A percentile compares a stretch with the other conserved stretches of the same genome.
Conservation (phyloP, 805 yeast species). For the Saccharomycopsis sp. region DNA sequence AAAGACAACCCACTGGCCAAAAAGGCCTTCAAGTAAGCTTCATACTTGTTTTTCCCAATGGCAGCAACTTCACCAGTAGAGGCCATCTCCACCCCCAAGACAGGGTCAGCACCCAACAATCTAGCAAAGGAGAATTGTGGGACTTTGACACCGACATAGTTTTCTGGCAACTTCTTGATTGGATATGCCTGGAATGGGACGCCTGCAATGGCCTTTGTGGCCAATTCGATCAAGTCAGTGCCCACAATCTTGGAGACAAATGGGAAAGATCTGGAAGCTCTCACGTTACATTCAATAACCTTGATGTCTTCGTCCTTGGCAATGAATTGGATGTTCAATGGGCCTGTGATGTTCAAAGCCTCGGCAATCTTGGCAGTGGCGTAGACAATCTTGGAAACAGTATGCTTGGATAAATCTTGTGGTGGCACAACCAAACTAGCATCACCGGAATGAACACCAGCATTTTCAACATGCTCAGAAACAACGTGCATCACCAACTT, state of each 20-base stretch:
- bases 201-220: conserved; percentile 91
- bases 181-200: conserved; percentile 86
- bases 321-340: conserved; percentile 93
- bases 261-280: conserved; percentile 99
- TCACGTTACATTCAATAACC: conserved; percentile 96
- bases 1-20: conserved; percentile 91
- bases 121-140: conserved; percentile 97
- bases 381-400: conserved; percentile 81
- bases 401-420: conserved; percentile 86
- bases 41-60: conserved; percentile 92
- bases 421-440: conserved; percentile 97
- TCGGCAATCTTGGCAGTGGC: conserved; percentile 95
- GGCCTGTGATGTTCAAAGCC: conserved; percentile 94
- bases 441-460: conserved; percentile 99
- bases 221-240: conserved; percentile 92
- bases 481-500: conserved; percentile 94
- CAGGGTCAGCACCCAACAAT: conserved; percentile 96
- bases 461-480: conserved; percentile 97
- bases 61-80: conserved; percentile 98
- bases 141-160: conserved; percentile 92
- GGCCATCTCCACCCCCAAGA: conserved; percentile 97
- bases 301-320: conserved; percentile 93
- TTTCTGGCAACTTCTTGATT: conserved; percentile 76
- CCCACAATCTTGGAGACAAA: conserved; percentile 96
- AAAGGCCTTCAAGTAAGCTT: conserved; percentile 92